Conservation (phyloP, 106 monocot species). For the Dendrobium chrysotoxum region DNA sequence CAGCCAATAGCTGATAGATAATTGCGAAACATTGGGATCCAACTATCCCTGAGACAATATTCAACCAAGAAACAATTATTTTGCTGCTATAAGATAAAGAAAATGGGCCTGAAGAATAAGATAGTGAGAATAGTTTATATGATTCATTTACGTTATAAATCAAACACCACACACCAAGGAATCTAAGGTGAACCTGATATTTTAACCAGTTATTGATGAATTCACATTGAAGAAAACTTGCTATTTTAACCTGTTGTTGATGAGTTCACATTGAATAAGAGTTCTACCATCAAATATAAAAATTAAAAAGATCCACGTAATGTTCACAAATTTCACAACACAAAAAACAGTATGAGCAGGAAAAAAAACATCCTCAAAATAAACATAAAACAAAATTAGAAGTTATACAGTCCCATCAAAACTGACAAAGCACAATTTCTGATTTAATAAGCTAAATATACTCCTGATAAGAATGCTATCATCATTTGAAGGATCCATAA, state of each 20-base stretch:
- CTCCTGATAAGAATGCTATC: too few relatives aligned
- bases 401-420: background rate
- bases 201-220: background rate
- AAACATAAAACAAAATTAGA: background rate
- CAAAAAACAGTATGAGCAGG: background rate
- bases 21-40: too few relatives aligned
- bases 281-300: background rate
- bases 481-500: too few relatives aligned
- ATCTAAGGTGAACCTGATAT: background rate
- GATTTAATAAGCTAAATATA: too few relatives aligned
- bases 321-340: background rate
- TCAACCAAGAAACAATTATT: background rate
- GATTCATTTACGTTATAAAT: too few relatives aligned
- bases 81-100: background rate
- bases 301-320: background rate
- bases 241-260: background rate
- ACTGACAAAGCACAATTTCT: too few relatives aligned
- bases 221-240: background rate
- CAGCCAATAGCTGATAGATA: too few relatives aligned
- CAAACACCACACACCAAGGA: background rate
- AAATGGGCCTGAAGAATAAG: too few relatives aligned
- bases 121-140: too few relatives aligned
- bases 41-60: too few relatives aligned
- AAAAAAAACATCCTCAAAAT: background rate
- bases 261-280: background rate